These are phyloP conservation scores for Pinus albicaulis DNA, from an alignment of 75 land plant genomes.

Conservation along the genomic window DNA sequence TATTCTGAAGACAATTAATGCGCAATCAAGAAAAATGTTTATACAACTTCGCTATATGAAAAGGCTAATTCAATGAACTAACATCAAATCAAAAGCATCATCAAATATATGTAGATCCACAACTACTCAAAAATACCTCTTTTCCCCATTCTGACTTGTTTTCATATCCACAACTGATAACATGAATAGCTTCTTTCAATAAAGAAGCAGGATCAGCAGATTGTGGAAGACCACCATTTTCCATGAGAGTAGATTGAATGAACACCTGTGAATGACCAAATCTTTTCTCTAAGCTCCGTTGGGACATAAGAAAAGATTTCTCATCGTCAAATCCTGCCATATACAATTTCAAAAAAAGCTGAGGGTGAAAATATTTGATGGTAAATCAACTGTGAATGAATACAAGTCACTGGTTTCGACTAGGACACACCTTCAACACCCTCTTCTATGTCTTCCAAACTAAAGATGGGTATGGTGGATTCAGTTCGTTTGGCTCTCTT, in stretches of 20 bases:
- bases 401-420: background rate
- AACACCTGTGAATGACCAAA: constrained; percentile 98
- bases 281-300: constrained; percentile 86
- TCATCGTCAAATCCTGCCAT: constrained; percentile 86
- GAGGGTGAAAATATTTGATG: background rate
- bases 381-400: background rate
- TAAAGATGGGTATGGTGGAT: constrained; percentile 79
- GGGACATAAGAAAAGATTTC: constrained; percentile 80
- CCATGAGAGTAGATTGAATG: constrained; percentile 87
- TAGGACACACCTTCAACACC: constrained; percentile 64
- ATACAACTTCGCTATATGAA: background rate
- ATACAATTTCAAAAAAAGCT: constrained; percentile 4
- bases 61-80: background rate
- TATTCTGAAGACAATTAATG: background rate
- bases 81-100: background rate
- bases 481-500: constrained; percentile 58
- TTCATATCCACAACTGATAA: constrained; percentile 98
- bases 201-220: constrained; percentile 76
- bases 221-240: constrained; percentile 84
- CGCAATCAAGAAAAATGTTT: background rate
- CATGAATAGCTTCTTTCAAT: constrained; percentile 97
- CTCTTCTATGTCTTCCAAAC: constrained; percentile 84
- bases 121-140: constrained; percentile 53
- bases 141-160: constrained; percentile 99
- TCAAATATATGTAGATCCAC: background rate